Percentiles rank a stretch among this genome's conserved stretches.
Conservation (phyloP, 257 asterid species). For the Plantago major region DNA sequence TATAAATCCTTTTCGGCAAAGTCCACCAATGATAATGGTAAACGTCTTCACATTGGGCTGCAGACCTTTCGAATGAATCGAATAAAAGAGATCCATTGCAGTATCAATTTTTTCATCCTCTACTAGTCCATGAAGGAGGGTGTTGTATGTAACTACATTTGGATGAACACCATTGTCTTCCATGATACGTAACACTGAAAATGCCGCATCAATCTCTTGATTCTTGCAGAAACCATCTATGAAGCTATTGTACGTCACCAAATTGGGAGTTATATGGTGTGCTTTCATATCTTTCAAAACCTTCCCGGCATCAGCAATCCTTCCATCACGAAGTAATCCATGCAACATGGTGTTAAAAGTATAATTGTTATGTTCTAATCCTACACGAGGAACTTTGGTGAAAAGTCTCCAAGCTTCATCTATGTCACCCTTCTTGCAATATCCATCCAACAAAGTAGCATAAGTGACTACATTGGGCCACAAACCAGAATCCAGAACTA, state of each 20-base stretch:
- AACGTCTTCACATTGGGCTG: neutral
- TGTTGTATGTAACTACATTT: neutral
- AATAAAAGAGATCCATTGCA: neutral
- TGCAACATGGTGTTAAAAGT: conserved; percentile 4
- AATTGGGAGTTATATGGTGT: neutral
- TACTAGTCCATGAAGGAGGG: neutral
- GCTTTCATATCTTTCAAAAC: conserved; percentile 15
- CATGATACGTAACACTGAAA: neutral
- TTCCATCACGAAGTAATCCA: conserved; percentile 9
- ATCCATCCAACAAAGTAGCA: no score
- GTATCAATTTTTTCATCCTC: neutral
- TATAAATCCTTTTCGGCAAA: neutral
- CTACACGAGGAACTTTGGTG: neutral
- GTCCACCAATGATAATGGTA: neutral
- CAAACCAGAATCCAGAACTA: neutral
- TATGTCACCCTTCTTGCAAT: no score
- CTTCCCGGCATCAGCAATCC: conserved; percentile 7
- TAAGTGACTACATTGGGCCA: neutral
- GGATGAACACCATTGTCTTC: neutral
- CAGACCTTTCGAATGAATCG: neutral
- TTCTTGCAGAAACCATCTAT: conserved; percentile 7
- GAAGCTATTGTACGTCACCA: neutral
- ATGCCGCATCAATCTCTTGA: neutral
- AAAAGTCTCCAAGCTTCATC: neutral
- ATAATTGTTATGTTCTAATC: conserved; percentile 2